These are phyloP conservation scores for Phialophora verrucosa DNA, from an alignment of 2,329 filamentous ascomycete genomes.

Conservation along the genomic window DNA sequence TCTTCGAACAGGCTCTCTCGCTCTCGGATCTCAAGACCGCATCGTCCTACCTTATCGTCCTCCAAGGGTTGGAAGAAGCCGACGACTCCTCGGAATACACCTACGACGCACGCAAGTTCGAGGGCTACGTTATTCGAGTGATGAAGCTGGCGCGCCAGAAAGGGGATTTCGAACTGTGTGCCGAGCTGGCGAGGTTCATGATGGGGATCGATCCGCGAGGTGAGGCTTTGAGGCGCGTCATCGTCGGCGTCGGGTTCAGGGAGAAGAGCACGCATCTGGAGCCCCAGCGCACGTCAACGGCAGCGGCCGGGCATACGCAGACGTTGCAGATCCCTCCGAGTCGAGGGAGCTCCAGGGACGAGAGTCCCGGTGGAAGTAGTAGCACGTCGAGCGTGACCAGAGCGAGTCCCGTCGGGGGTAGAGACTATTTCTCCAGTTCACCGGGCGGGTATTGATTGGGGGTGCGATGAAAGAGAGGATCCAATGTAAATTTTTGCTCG, in stretches of 20 bases:
- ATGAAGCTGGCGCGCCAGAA: slow-evolving; percentile 80
- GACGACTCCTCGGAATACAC: slow-evolving; percentile 42
- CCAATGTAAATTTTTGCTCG: neutral
- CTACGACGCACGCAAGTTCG: slow-evolving; percentile 38
- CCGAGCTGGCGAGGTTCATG: slow-evolving; percentile 91
- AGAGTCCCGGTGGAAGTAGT: slow-evolving; percentile 10
- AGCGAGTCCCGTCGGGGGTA: slow-evolving; percentile 25
- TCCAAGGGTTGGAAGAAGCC: slow-evolving; percentile 75
- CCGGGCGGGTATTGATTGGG: slow-evolving; percentile 28
- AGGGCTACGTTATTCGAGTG: slow-evolving; percentile 71
- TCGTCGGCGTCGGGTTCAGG: slow-evolving; percentile 47
- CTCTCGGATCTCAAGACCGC: slow-evolving; percentile 90
- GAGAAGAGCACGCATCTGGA: slow-evolving; percentile 23
- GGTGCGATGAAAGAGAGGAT: neutral
- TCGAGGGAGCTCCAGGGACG: slow-evolving; percentile 13
- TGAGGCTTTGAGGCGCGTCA: slow-evolving; percentile 66
- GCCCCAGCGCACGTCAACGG: slow-evolving; percentile 12
- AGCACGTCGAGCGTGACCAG: neutral
- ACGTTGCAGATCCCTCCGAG: slow-evolving; percentile 18
- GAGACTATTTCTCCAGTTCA: slow-evolving; percentile 36
- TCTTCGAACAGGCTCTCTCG: slow-evolving; percentile 90
- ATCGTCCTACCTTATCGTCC: slow-evolving; percentile 90
- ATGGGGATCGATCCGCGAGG: slow-evolving; percentile 90
- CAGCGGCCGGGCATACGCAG: neutral
- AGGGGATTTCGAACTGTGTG: slow-evolving; percentile 93